Percentiles rank a stretch among this genome's conserved stretches.
These are phyloP conservation scores for Xylaria sp. DNA, from an alignment of 2,329 filamentous ascomycete genomes.

Conservation along the genomic window DNA sequence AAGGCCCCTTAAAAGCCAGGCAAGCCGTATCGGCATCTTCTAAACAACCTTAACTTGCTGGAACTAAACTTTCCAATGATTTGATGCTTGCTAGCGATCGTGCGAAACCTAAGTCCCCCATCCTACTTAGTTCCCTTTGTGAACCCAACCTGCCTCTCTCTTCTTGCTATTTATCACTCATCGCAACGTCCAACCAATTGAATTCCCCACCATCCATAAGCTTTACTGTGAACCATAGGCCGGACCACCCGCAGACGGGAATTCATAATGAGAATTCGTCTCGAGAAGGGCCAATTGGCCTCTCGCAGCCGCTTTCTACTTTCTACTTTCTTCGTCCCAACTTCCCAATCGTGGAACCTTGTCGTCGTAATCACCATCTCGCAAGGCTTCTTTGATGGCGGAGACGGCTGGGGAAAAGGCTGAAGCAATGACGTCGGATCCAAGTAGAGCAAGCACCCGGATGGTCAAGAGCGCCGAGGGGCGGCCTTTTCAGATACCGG, in stretches of 20 bases:
- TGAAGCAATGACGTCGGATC: slow-evolving; percentile 1
- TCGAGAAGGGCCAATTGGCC: slow-evolving; percentile 4
- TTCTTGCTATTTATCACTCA: not conserved
- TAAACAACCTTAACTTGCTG: no score
- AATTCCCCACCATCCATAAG: not conserved
- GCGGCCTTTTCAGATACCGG: not conserved
- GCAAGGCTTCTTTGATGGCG: not conserved
- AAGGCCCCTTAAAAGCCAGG: no score
- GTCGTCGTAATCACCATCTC: not conserved
- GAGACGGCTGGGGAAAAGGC: not conserved
- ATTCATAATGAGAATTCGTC: not conserved
- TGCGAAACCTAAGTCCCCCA: no score
- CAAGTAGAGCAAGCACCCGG: slow-evolving; percentile 15
- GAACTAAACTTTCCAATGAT: no score
- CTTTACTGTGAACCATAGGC: not conserved
- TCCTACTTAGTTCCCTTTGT: not conserved
- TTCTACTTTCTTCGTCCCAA: not conserved
- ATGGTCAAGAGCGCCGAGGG: slow-evolving; percentile 16
- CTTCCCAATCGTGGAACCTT: slow-evolving; percentile 4
- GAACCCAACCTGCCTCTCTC: not conserved
- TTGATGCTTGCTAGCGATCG: no score
- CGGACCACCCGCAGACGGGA: not conserved
- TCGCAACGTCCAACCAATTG: not conserved
- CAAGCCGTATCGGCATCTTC: no score
- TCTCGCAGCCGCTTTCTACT: not conserved